A percentile compares a stretch with the other conserved stretches of the same genome.
These are phyloP conservation scores for Onygenales sp. DNA, from an alignment of 2,329 filamentous ascomycete genomes.

Conservation along the genomic window DNA sequence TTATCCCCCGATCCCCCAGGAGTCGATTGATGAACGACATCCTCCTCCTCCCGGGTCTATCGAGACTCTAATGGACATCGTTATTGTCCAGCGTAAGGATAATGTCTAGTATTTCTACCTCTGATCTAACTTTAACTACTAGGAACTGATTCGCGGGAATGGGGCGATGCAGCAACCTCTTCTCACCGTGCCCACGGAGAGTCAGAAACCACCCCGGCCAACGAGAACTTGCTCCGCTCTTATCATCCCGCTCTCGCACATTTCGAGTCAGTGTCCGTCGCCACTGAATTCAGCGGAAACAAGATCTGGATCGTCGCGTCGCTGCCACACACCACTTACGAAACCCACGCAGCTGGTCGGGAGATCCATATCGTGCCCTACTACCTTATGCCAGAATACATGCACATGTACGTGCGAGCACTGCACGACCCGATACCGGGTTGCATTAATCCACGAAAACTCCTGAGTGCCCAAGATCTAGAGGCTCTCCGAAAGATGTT, in stretches of 20 bases:
- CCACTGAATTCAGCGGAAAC: background rate
- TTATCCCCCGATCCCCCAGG: too few species aligned
- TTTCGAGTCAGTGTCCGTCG: background rate
- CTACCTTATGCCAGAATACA: background rate
- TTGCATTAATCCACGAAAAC: background rate
- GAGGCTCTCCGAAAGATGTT: background rate
- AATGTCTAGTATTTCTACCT: too few species aligned
- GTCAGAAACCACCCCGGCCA: background rate
- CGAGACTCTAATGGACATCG: too few species aligned
- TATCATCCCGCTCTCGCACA: slow-evolving; percentile 3
- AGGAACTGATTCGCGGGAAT: too few species aligned
- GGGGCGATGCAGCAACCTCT: too few species aligned
- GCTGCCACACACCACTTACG: background rate
- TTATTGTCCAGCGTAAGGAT: too few species aligned
- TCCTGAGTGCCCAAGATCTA: background rate
- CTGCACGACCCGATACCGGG: background rate
- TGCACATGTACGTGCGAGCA: too few species aligned
- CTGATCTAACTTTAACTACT: too few species aligned
- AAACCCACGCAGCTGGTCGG: slow-evolving; percentile 4
- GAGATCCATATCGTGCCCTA: slow-evolving; percentile 4
- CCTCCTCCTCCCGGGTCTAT: too few species aligned
- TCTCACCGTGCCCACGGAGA: too few species aligned
- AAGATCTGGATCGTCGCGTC: slow-evolving; percentile 4
- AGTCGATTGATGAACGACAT: too few species aligned
- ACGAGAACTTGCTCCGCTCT: slow-evolving; percentile 4